Percentiles rank a stretch among this genome's conserved stretches.
phyloP scores from a whole-genome alignment of 768 basidiomycete species.

The Asterophora parasitica region DNA sequence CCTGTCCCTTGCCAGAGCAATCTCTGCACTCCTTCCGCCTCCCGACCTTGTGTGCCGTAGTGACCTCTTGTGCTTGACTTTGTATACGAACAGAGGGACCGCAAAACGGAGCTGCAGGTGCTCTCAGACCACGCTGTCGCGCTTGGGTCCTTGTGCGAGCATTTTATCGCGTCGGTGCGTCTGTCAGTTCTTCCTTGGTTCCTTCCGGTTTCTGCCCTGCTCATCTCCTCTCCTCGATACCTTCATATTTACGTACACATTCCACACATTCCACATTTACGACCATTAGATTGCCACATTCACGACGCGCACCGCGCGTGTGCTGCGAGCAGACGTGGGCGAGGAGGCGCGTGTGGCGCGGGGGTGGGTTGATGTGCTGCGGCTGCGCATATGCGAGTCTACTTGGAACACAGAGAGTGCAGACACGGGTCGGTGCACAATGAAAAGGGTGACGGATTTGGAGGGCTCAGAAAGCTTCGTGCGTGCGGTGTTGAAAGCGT shows the following conservation, averaged over 20 bases:
- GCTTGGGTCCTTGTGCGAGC: slow-evolving; percentile 23
- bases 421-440: too few species aligned
- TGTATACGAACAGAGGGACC: slow-evolving; percentile 11
- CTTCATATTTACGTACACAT: too few species aligned
- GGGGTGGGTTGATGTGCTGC: slow-evolving; percentile 22
- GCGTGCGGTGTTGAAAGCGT: slow-evolving; percentile 5
- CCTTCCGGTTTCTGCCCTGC: neutral
- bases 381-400: slow-evolving; percentile 7
- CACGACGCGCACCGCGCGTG: slow-evolving; percentile 18
- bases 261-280: neutral
- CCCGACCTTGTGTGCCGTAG: too few species aligned
- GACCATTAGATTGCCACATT: slow-evolving; percentile 21
- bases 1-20: too few species aligned
- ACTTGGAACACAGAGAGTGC: neutral
- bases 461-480: slow-evolving; percentile 1
- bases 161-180: slow-evolving; percentile 22
- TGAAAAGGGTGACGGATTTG: neutral
- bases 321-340: slow-evolving; percentile 16
- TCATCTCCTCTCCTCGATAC: too few species aligned
- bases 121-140: slow-evolving; percentile 20
- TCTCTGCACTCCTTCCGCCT: too few species aligned
- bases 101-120: slow-evolving; percentile 13
- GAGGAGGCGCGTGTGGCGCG: slow-evolving; percentile 17
- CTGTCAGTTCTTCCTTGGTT: neutral
- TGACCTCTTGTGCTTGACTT: neutral